Base-by-base conservation (phyloP, 208 protist genomes). In the Trichomonas vaginalis region DNA sequence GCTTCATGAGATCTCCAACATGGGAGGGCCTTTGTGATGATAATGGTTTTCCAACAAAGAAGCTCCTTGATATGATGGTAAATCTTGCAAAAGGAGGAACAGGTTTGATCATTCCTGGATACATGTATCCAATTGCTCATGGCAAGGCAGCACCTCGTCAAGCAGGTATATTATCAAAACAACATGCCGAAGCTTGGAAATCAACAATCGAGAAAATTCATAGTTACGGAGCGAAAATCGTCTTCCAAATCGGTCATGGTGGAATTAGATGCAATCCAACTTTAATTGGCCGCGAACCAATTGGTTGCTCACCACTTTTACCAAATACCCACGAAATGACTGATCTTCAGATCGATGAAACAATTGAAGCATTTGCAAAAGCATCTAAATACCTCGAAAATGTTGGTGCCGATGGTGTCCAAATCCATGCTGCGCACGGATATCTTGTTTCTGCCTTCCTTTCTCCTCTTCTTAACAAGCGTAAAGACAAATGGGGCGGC, bases 351-450 rank as follows among this genome's bases (percentile, higher is more conserved):
- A 95, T 95, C n/a, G 39, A 95, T 17, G 92, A 95, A 79, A 51
- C 21, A 37, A 95, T 79, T 27, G 51, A 95, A 23, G n/a, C 12
- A 0, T 95, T 51, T 27, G 49, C 61, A 12, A 35, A 95, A 70
- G 37, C 92, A 14, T 47, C 92, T 23, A 32, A 46, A 17, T 46
- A 14, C 10, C 32, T 39, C 37, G 14, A 45, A 40, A 35, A 70
- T 35, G 92, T 39, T 45, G 92, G 49, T 15, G 32, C 23, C 82
- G 92, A 95, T 70, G 47, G 47, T 32, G 40, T 95, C 2, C 49
- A 95, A 80, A 17, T 95, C 82, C 92, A 95, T 80, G 92, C n/a
- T 32, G 49, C 49, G n/a, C 92, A 95, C 61, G 92, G 92, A n/a
- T 95, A 51, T 49, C 37, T 95, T 15, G 1, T 95, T 40, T 95